A percentile compares a stretch with the other conserved stretches of the same genome.
Conservation (phyloP, 345 rosid genomes). For the Melaleuca alternifolia region DNA sequence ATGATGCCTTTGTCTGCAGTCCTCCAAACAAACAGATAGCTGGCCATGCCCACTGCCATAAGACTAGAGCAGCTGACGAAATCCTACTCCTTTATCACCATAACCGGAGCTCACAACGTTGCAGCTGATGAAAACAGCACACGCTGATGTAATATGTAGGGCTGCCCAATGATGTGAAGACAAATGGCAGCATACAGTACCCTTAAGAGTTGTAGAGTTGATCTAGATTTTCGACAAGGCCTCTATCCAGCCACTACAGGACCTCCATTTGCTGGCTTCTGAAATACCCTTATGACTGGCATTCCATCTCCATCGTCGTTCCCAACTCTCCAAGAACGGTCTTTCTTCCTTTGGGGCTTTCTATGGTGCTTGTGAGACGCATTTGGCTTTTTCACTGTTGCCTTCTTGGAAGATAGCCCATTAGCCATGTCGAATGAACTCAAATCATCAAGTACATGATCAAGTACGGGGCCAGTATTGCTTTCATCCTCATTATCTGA, state of each 20-base stretch:
- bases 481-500: background rate
- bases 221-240: background rate
- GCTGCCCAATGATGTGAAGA: background rate
- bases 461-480: conserved; percentile 21
- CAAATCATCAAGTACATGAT: conserved; percentile 62
- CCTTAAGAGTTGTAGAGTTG: background rate
- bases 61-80: background rate
- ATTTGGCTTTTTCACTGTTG: conserved; percentile 27
- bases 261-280: conserved; percentile 51
- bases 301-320: conserved; percentile 59
- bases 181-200: background rate
- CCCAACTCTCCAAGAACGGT: conserved; percentile 57
- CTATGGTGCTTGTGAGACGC: conserved; percentile 59
- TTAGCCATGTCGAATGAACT: conserved; percentile 65
- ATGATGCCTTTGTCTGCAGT: background rate
- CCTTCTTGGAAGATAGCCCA: conserved; percentile 45
- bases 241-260: conserved; percentile 6
- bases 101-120: background rate
- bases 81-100: background rate
- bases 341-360: conserved; percentile 64
- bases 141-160: background rate
- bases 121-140: background rate
- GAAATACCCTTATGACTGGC: conserved; percentile 58
- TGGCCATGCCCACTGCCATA: background rate
- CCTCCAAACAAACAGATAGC: background rate